Conservation (phyloP, 179 eudicot species). For the Sideroxylon spinosum region DNA sequence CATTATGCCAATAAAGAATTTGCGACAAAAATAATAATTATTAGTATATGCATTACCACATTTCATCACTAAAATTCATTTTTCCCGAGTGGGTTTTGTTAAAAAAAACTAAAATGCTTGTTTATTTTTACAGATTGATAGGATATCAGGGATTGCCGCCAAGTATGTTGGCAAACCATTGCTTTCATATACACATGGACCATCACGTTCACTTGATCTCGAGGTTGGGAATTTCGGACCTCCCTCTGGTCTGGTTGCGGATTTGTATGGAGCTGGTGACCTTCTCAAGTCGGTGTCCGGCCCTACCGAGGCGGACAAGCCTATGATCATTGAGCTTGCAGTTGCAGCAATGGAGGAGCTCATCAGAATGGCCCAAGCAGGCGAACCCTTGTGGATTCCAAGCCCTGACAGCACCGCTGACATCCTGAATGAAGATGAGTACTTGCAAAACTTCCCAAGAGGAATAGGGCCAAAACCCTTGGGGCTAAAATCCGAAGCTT, state of each 20-base stretch:
- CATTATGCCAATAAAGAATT: too few species aligned
- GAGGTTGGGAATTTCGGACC: slow-evolving; percentile 55
- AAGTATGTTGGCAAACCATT: slow-evolving; percentile 91
- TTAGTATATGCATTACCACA: too few species aligned
- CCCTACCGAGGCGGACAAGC: slow-evolving; percentile 82
- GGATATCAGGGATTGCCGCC: slow-evolving; percentile 94
- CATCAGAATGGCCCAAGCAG: slow-evolving; percentile 73
- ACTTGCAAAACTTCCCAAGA: slow-evolving; percentile 63
- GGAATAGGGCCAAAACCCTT: slow-evolving; percentile 83
- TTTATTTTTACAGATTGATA: slow-evolving; percentile 57
- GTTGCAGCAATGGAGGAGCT: slow-evolving; percentile 98
- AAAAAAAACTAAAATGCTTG: not conserved
- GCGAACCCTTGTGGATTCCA: slow-evolving; percentile 73
- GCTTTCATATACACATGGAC: slow-evolving; percentile 45
- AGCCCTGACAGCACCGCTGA: slow-evolving; percentile 40
- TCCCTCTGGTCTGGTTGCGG: slow-evolving; percentile 43
- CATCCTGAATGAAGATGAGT: slow-evolving; percentile 69
- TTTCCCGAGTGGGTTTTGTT: too few species aligned
- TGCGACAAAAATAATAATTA: too few species aligned
- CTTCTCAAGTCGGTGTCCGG: slow-evolving; percentile 66
- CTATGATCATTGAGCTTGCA: slow-evolving; percentile 87
- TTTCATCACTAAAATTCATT: too few species aligned
- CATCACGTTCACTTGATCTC: slow-evolving; percentile 49
- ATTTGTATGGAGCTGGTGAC: slow-evolving; percentile 69
- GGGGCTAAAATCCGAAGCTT: slow-evolving; percentile 77